These are phyloP conservation scores for Ochetophila trinervis DNA, from an alignment of 306 rosid species.

Conservation along the genomic window DNA sequence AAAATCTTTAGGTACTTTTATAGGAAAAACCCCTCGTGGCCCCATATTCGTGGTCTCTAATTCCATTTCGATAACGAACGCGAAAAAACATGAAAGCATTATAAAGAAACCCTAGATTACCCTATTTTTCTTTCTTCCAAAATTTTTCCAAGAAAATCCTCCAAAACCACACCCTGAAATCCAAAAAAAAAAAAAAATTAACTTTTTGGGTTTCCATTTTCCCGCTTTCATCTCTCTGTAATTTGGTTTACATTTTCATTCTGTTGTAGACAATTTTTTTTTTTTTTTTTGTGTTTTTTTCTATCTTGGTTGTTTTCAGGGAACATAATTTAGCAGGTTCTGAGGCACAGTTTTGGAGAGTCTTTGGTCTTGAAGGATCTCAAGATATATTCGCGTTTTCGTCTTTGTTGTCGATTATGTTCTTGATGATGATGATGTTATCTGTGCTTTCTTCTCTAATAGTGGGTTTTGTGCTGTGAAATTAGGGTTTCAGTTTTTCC, in stretches of 20 bases:
- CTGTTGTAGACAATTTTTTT: slow-evolving; percentile 13
- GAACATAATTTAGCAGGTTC: slow-evolving; percentile 3
- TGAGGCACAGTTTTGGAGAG: slow-evolving; percentile 7
- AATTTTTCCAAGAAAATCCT: background rate
- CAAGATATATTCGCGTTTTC: background rate
- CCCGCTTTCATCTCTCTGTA: background rate
- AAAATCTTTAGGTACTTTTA: background rate
- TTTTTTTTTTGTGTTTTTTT: slow-evolving; percentile 1
- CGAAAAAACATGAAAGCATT: background rate
- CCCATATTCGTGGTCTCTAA: background rate
- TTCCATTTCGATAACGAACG: background rate
- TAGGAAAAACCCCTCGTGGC: background rate
- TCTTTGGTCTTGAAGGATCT: slow-evolving; percentile 22
- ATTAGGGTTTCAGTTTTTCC: slow-evolving; percentile 66
- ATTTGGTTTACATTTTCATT: slow-evolving; percentile 2
- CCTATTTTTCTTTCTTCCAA: background rate
- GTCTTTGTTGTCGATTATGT: background rate
- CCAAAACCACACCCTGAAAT: background rate
- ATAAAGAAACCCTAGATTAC: slow-evolving; percentile 35
- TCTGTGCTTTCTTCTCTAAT: slow-evolving; percentile 43
- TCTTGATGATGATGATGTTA: slow-evolving; percentile 18
- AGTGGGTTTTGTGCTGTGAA: slow-evolving; percentile 46
- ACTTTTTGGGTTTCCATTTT: background rate
- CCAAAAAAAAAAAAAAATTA: background rate
- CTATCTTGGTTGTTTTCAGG: slow-evolving; percentile 49